A percentile compares a stretch with the other conserved stretches of the same genome.
These are phyloP conservation scores for Wallacemonas sp. DNA, from an alignment of 208 protist genomes.

Conservation along the genomic window DNA sequence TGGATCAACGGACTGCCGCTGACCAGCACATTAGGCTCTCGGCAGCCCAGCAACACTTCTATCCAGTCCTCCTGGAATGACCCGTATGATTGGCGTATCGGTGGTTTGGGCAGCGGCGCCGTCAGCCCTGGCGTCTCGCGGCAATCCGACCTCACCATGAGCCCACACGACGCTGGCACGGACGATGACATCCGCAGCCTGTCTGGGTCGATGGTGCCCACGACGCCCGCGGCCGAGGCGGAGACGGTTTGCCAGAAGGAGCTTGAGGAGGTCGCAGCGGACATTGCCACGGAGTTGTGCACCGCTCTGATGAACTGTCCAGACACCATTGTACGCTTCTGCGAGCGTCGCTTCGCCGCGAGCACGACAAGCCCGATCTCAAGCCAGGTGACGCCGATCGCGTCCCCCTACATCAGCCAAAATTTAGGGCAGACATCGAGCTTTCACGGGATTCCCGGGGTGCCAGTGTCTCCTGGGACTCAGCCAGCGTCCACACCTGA, in stretches of 20 bases:
- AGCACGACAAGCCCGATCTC: background rate
- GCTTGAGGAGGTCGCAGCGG: constrained; percentile 69
- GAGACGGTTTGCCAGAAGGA: constrained; percentile 75
- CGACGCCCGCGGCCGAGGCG: constrained; percentile 33
- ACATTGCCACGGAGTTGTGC: constrained; percentile 73
- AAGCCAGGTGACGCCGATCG: constrained; percentile 3
- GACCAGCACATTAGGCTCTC: constrained; percentile 4
- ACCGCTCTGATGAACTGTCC: constrained; percentile 43
- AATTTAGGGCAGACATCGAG: constrained; percentile 6
- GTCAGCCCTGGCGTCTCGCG: background rate
- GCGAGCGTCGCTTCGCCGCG: background rate
- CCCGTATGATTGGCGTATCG: background rate
- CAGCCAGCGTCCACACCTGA: constrained; percentile 25
- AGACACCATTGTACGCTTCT: constrained; percentile 21
- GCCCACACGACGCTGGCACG: constrained; percentile 31
- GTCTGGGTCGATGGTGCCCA: constrained; percentile 12
- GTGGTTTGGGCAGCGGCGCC: no score
- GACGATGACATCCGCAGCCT: constrained; percentile 31
- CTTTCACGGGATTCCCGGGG: background rate
- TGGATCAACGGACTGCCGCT: constrained; percentile 66
- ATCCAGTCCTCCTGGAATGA: background rate
- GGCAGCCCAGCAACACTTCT: background rate
- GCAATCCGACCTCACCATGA: constrained; percentile 5
- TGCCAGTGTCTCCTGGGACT: constrained; percentile 9
- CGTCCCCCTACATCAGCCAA: constrained; percentile 8